These are phyloP conservation scores for Xylaria digitata DNA, from an alignment of 2,329 filamentous ascomycete genomes.

Conservation along the genomic window DNA sequence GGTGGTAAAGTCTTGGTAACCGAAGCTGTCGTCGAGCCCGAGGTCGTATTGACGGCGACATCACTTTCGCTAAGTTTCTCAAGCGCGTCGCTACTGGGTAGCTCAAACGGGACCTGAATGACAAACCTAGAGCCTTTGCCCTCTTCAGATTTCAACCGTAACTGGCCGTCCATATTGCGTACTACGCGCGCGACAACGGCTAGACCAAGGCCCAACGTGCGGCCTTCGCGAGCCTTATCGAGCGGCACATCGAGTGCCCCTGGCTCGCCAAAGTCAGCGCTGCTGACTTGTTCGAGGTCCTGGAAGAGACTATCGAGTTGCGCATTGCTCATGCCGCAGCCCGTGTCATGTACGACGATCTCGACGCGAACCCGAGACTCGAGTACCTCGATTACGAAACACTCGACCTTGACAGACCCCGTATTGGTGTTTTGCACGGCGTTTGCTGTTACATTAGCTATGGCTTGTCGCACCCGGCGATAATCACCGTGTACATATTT, in stretches of 20 bases:
- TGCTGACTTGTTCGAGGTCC: slow-evolving; percentile 69
- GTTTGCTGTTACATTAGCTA: slow-evolving; percentile 86
- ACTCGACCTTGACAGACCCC: slow-evolving; percentile 77
- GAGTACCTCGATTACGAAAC: slow-evolving; percentile 68
- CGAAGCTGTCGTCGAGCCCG: slow-evolving; percentile 47
- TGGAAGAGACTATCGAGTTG: slow-evolving; percentile 66
- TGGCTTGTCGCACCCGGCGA: slow-evolving; percentile 80
- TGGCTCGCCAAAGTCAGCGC: slow-evolving; percentile 56
- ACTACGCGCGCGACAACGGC: slow-evolving; percentile 88
- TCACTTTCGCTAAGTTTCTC: slow-evolving; percentile 41
- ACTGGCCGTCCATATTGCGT: slow-evolving; percentile 89
- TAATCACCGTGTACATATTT: slow-evolving; percentile 80
- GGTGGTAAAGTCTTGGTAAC: slow-evolving; percentile 49
- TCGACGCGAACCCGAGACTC: slow-evolving; percentile 74
- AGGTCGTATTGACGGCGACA: slow-evolving; percentile 31
- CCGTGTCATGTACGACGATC: slow-evolving; percentile 80
- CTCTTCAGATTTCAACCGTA: slow-evolving; percentile 84
- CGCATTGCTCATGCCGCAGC: slow-evolving; percentile 71
- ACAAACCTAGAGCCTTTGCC: slow-evolving; percentile 86
- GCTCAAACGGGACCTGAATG: slow-evolving; percentile 79
- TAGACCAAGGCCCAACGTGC: slow-evolving; percentile 81
- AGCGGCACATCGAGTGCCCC: slow-evolving; percentile 44
- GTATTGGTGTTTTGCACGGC: slow-evolving; percentile 80
- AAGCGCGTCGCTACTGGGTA: slow-evolving; percentile 61
- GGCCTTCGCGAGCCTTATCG: slow-evolving; percentile 49